These are phyloP conservation scores for Sclerotinia spermophila DNA, from an alignment of 2,329 filamentous ascomycete species.

Conservation along the genomic window DNA sequence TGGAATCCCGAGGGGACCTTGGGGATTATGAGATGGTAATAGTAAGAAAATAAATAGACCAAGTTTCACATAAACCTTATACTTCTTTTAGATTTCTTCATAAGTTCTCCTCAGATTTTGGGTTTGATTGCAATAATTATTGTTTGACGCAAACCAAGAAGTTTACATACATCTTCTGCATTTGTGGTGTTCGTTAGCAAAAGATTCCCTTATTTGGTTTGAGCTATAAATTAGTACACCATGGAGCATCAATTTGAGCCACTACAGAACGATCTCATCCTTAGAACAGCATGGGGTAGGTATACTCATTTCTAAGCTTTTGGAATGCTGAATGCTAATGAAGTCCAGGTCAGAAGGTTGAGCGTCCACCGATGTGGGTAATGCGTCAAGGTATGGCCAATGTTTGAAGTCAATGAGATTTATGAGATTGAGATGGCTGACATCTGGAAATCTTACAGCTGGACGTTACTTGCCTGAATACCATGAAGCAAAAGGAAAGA, in stretches of 20 bases:
- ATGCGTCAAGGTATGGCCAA: conserved; percentile 82
- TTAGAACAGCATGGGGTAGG: conserved; percentile 82
- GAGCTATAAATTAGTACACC: neutral
- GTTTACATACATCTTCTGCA: neutral
- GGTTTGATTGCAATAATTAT: neutral
- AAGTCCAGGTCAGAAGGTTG: conserved; percentile 73
- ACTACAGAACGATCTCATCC: conserved; percentile 86
- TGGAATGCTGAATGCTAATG: conserved; percentile 18
- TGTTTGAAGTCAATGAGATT: neutral
- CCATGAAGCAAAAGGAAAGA: conserved; percentile 83
- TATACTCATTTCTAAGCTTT: neutral
- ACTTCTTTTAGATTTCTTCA: neutral
- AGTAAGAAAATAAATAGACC: neutral
- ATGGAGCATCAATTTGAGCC: conserved; percentile 75
- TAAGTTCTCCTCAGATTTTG: neutral
- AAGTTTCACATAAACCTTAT: conserved; percentile 3
- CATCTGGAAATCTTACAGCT: conserved; percentile 49
- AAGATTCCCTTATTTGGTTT: neutral
- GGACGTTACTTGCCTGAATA: conserved; percentile 97
- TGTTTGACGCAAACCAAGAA: neutral
- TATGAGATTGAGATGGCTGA: conserved; percentile 5
- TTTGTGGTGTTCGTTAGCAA: neutral
- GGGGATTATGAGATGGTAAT: neutral
- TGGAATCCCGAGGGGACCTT: neutral
- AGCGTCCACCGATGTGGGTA: conserved; percentile 95